Base-by-base conservation (phyloP, 345 rosid genomes). In the Salix purpurea region DNA sequence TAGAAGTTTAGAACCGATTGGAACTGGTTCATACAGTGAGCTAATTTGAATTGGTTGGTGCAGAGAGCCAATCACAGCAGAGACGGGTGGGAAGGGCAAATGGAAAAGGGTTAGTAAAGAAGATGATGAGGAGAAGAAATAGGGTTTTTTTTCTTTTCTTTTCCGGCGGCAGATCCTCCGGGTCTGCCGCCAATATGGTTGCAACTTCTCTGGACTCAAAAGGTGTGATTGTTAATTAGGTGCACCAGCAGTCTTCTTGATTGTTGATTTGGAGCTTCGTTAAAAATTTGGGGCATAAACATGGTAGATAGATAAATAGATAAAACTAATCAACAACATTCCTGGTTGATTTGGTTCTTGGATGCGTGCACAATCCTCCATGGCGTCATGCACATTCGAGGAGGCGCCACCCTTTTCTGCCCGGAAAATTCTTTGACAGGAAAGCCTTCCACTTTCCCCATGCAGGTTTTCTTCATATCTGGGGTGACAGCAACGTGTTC, bases 181-280 rank as follows among this genome's bases (percentile, higher is more conserved):
- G 89, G 42, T 86, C 87, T 10, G 86, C 89, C 26, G 1, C 67
- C 13, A 90, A 85, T 73, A 77, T 90, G 14, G 87, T 74, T 4
- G 86, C 91, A 2, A 88, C 90, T 48, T 75, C 91, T 24, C 80
- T 87, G 0, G 85, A 91, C 88, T 82, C 81, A 42, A 14, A 44
- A 74, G 78, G 80, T 79, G 76, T 7, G 1, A 21, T 7, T 18
- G 60, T 54, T 19, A 54, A 54, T 54, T 54, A 54, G 60, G 60
- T 21, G 60, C 60, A 54, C 60, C 60, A 54, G 23, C 21, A 18
- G 7, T 54, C 23, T 54, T 54, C 60, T 54, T 54, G 60, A 11
- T 6, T 6, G 60, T 54, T 54, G 60, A 6, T 54, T 48, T 4
- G 7, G 19, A 48, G 54, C 54, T 48, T 15, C 54, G 5, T 48